Conservation (phyloP, 331 rosid species). For the Acacia pycnantha region DNA sequence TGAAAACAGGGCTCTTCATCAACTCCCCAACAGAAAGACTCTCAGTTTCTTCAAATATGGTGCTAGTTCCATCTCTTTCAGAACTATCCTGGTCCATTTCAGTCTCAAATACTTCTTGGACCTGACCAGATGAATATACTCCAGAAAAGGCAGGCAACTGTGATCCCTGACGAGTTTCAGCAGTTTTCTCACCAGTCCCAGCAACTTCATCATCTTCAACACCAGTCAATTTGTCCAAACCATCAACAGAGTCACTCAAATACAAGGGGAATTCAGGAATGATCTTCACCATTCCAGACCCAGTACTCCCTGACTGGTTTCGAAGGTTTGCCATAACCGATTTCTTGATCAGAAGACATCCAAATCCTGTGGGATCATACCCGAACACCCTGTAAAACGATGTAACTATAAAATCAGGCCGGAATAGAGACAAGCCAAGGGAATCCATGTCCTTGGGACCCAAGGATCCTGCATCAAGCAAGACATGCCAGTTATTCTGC, state of each 20-base stretch:
- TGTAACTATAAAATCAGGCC: constrained; percentile 96
- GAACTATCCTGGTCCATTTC: constrained; percentile 93
- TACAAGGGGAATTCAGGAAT: constrained; percentile 88
- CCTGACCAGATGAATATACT: constrained; percentile 83
- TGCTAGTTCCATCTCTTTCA: constrained; percentile 93
- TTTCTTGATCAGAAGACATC: constrained; percentile 90
- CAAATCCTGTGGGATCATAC: constrained; percentile 94
- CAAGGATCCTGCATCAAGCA: constrained; percentile 95
- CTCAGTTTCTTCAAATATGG: constrained; percentile 88
- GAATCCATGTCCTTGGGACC: constrained; percentile 99
- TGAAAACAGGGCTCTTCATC: constrained; percentile 97
- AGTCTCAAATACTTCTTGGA: constrained; percentile 88
- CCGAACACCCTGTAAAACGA: constrained; percentile 97
- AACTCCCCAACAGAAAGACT: constrained; percentile 88
- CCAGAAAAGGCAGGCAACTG: constrained; percentile 97
- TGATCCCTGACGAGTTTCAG: constrained; percentile 64
- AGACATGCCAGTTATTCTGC: constrained; percentile 97
- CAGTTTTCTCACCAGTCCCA: constrained; percentile 49
- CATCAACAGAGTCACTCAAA: constrained; percentile 86
- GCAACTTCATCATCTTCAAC: constrained; percentile 56
- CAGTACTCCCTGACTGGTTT: constrained; percentile 82
- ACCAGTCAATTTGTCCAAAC: constrained; percentile 66
- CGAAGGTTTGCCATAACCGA: constrained; percentile 89
- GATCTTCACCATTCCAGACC: constrained; percentile 94
- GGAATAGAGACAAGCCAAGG: constrained; percentile 84